Evolutionary conservation across 257 asterid species (phyloP), one percentile per base, ranked within the genome.

Genomic region (Ilex aquifolium): DNA sequence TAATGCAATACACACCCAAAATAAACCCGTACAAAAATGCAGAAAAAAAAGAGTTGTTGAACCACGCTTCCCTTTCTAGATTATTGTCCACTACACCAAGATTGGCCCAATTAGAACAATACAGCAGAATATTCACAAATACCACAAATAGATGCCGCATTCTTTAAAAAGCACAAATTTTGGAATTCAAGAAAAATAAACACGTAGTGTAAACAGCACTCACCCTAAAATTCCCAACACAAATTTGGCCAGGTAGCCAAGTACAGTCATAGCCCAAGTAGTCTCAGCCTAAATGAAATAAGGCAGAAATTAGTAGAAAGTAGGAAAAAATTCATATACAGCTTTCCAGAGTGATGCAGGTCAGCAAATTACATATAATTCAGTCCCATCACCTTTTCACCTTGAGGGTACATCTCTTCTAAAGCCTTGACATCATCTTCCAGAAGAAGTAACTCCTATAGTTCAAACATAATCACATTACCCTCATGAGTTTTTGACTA

Each of bases 351-450:
- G 10, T 12, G 10, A 11, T 11, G n/a, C 54, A 12, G n/a, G 14
- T 49, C n/a, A 49, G 17, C 11, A 49, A n/a, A 12, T 49, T 0
- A 49, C 6, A 11, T 15, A 49, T 49, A n/a, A 3, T 49, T 62
- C 53, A 60, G 74, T 62, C 8, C 44, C 3, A 71, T 82, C 69
- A 93, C 99, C 97, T 93, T 78, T 93, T 93, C 99, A 44, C 99
- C 99, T 75, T 93, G 99, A 66, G 99, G 99, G 78, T 93, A 93
- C 97, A 93, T 85, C 84, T 93, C 97, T 76, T 93, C 99, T 68
- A 93, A 77, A 52, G 93, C 87, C 77, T 93, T 90, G 69, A 85
- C 91, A 46, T 93, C 99, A 32, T 90, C 99, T 78, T 93, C 99
- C 77, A 93, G 72, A 69, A 83, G 95, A 69, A 93, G 96, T 58